These are phyloP conservation scores for Takashimella koratensis DNA, from an alignment of 1,284 basidiomycete species.

Conservation along the genomic window DNA sequence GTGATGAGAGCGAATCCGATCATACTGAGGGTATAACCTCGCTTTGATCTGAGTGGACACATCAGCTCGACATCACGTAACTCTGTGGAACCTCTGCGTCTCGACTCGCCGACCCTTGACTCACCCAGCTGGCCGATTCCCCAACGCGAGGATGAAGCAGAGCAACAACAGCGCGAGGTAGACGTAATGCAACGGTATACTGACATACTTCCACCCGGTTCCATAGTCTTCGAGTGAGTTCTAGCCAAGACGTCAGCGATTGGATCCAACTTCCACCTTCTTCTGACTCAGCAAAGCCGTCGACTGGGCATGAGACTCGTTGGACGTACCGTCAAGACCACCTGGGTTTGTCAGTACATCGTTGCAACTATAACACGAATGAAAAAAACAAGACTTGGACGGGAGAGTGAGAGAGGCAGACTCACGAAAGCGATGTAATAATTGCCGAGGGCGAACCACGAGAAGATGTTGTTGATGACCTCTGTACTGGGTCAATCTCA, in stretches of 20 bases:
- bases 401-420: not conserved
- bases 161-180: slow-evolving; percentile 82
- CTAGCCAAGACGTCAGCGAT: slow-evolving; percentile 5
- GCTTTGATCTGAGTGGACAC: slow-evolving; percentile 54
- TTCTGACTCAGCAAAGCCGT: no score
- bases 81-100: no score
- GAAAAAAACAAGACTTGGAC: no score
- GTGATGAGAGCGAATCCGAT: slow-evolving; percentile 84
- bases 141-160: slow-evolving; percentile 86
- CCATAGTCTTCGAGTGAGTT: slow-evolving; percentile 30
- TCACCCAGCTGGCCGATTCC: slow-evolving; percentile 84
- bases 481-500: slow-evolving; percentile 46
- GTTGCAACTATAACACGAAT: not conserved
- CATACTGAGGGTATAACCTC: slow-evolving; percentile 74
- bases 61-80: not conserved
- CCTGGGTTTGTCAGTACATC: not conserved
- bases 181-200: slow-evolving; percentile 75
- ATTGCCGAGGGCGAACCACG: slow-evolving; percentile 87
- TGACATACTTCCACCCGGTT: slow-evolving; percentile 57
- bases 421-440: slow-evolving; percentile 78
- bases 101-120: no score
- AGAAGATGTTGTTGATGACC: slow-evolving; percentile 80
- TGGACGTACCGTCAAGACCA: slow-evolving; percentile 9
- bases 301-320: not conserved
- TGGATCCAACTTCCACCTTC: no score